Conservation (phyloP, 1,139 yeast species). For the Sugiyamaella sp. region DNA sequence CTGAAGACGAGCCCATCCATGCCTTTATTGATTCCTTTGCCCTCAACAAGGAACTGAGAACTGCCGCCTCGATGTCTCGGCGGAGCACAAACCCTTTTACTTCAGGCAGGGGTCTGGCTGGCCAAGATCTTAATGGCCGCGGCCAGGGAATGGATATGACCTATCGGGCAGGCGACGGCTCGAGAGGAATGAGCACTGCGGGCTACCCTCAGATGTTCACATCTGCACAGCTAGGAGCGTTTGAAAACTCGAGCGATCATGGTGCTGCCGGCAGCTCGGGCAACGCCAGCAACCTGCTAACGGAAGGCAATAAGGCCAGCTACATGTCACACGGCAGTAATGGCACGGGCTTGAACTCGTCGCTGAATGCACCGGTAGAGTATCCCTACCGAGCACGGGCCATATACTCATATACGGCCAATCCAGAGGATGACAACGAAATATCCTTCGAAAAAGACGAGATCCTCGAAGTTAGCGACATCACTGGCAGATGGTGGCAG, state of each 20-base stretch:
- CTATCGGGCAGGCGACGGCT: conserved; percentile 17
- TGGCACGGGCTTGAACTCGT: conserved; percentile 20
- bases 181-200: conserved; percentile 14
- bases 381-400: conserved; percentile 90
- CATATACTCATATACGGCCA: conserved; percentile 85
- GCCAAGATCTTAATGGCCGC: conserved; percentile 21
- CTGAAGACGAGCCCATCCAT: conserved; percentile 62
- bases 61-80: conserved; percentile 25
- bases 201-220: conserved; percentile 53
- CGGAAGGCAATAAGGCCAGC: conserved; percentile 28
- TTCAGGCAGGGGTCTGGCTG: conserved; percentile 25
- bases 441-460: conserved; percentile 90
- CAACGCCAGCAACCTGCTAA: conserved; percentile 23
- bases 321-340: conserved; percentile 22
- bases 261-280: conserved; percentile 20
- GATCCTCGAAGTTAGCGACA: conserved; percentile 85
- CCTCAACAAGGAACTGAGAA: conserved; percentile 29
- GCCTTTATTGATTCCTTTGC: conserved; percentile 80
- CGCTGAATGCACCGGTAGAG: conserved; percentile 45
- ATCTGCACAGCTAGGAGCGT: conserved; percentile 57
- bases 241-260: conserved; percentile 52
- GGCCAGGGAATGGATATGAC: conserved; percentile 25
- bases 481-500: conserved; percentile 99
- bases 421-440: conserved; percentile 92
- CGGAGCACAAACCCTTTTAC: conserved; percentile 28